Evolutionary conservation across 345 rosid genomes (phyloP).

Genomic region (Pelargonium nanum): DNA sequence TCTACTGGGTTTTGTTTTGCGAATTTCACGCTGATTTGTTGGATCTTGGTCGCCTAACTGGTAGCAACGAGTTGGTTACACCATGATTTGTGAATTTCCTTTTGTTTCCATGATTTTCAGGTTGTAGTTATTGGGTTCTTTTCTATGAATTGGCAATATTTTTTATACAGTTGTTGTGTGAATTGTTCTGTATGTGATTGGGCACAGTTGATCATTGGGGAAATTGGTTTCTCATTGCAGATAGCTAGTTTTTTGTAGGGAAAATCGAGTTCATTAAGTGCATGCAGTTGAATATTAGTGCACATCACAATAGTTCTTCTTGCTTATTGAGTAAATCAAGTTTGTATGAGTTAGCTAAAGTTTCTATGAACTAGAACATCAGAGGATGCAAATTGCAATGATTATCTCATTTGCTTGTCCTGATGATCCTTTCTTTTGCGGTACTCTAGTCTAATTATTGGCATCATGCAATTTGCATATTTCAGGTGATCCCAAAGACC

Average conservation of each 20-base stretch:
- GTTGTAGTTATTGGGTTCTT: neutral
- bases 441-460: neutral
- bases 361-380: neutral
- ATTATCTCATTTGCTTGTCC: neutral
- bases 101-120: no score
- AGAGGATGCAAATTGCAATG: neutral
- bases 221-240: neutral
- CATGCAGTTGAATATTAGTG: no score
- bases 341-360: neutral
- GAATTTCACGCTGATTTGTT: neutral
- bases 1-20: neutral
- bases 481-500: slow-evolving; percentile 28
- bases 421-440: neutral
- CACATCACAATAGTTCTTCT: no score
- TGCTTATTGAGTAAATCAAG: no score
- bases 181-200: neutral
- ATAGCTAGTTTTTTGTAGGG: neutral
- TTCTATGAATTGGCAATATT: neutral
- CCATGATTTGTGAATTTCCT: neutral
- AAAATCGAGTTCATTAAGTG: neutral
- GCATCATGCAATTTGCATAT: neutral
- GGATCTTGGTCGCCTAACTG: neutral
- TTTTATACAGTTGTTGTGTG: no score
- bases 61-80: neutral
- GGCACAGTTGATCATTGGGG: neutral